Evolutionary conservation across 2,329 filamentous ascomycete genomes (phyloP).

Genomic region (Magnaporthiopsis rhizophila): DNA sequence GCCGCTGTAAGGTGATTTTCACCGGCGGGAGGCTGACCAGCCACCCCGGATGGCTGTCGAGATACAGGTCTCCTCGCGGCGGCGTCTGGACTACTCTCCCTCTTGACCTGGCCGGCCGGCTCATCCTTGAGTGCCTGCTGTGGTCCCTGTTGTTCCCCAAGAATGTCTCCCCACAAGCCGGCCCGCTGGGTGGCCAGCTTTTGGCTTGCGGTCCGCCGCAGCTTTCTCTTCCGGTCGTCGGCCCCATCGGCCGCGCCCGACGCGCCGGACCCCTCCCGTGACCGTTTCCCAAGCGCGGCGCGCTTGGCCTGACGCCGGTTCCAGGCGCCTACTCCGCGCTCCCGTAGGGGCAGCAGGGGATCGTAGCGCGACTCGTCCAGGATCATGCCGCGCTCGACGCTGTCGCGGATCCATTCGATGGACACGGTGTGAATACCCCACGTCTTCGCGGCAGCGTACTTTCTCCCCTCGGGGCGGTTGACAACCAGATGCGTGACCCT

Average conservation of each 20-base stretch:
- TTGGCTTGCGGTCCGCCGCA: conserved; percentile 80
- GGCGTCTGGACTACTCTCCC: background rate
- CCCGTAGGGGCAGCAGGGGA: conserved; percentile 57
- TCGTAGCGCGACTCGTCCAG: conserved; percentile 82
- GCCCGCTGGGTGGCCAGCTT: conserved; percentile 74
- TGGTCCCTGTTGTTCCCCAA: conserved; percentile 38
- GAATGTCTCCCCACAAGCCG: conserved; percentile 85
- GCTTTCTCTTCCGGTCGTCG: conserved; percentile 63
- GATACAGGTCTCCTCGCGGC: background rate
- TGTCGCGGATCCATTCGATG: conserved; percentile 78
- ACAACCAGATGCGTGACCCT: conserved; percentile 83
- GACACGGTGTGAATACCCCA: conserved; percentile 79
- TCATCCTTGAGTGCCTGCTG: background rate
- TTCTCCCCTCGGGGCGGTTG: conserved; percentile 70
- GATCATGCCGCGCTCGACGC: conserved; percentile 78
- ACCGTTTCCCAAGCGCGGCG: conserved; percentile 49
- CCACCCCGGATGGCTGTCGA: background rate
- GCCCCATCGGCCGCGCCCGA: conserved; percentile 19
- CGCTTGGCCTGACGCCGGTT: conserved; percentile 40
- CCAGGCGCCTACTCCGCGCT: conserved; percentile 75
- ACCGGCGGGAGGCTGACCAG: background rate
- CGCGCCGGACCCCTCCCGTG: conserved; percentile 36
- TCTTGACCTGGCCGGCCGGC: background rate
- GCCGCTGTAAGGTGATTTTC: background rate
- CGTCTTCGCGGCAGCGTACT: conserved; percentile 77